Base-by-base conservation (phyloP, 23 red algal genomes). In the Chondrus crispus region DNA sequence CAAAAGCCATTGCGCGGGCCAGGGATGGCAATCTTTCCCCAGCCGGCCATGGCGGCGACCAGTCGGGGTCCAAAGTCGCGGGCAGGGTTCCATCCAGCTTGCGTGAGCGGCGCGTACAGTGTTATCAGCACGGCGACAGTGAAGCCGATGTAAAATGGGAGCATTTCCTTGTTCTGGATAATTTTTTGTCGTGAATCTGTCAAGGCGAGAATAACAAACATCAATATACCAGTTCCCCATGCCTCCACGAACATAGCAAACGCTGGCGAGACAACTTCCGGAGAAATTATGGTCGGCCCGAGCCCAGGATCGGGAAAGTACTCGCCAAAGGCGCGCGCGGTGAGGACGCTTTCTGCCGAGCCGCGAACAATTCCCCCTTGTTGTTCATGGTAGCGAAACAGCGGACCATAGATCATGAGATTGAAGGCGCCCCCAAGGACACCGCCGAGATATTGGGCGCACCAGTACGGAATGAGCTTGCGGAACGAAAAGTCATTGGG, bases 61-160 rank as follows among this genome's bases (percentile, higher is more conserved):
- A 96, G 70, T 33, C 95, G 68, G 5, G 95, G 95, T 14, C 95
- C 95, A 87, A 92, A 96, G 84, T 96, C 95, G 4, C 95, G 64
- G 26, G 95, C 95, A 16, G 95, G 95, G 62, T 96, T 96, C 68
- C 80, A 91, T 20, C 95, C 75, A 28, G 85, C 88, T 58, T 89
- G 86, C 37, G 84, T 89, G 16, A 95, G 18, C 36, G 93, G 93
- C 68, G 93, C 85, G 54, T 90, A 90, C 66, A 90, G 38, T 5
- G 72, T 62, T 18, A 95, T 95, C 4, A 95, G 51, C 41, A 75
- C 57, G 8, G 85, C 86, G 32, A 95, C 85, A 5, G 93, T 90
- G 51, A 95, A 95, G 57, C 93, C 93, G 57, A 95, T 95, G 62
- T 82, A 90, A 50, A 95, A 95, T 39, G 93, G 93, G 10, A 83